Base-by-base conservation (phyloP, 23 red algal genomes). In the Gracilaria gracilis region DNA sequence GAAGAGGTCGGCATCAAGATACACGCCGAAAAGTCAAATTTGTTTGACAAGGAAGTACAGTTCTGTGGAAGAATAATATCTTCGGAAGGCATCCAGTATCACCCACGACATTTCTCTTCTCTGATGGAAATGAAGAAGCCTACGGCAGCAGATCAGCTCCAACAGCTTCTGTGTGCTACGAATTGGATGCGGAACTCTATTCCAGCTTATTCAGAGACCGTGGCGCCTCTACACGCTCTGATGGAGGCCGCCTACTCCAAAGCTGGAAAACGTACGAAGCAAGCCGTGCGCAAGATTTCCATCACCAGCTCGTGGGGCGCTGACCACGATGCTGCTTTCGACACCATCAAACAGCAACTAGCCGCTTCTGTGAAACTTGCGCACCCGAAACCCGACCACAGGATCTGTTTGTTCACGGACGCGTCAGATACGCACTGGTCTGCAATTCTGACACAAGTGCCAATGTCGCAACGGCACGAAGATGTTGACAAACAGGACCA, bases 141-240 rank as follows among this genome's bases (percentile, higher is more conserved):
- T 50, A 33, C 36, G 0, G 7, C 16, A 20, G 82, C 82, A 1
- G 62, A 37, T 54, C 11, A 86, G 23, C 61, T 86, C 3, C 61
- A 67, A 51, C 82, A 86, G 38, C 37, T 86, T 47, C 21, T 86
- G 11, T 86, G 59, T 35, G 82, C 82, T 37, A 86, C 82, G 8
- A 86, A 86, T 32, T 86, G 61, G 82, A 86, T 86, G 82, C 23
- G 82, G 9, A 70, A 38, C 35, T n/a, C 57, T 50, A 70, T 86
- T 74, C 84, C 25, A 25, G 42, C 44, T 28, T 88, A 76, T 74
- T 12, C 67, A 21, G 49, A 57, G 31, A 0, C 14, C 15, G 47
- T 74, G 3, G 33, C 40, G 9, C 84, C 84, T 23, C 69, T 88
- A 34, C 84, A 76, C 19, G 44, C 36, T 25, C 69, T 88, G n/a